Percentiles rank a stretch among this genome's conserved stretches.
phyloP scores from a whole-genome alignment of 345 rosid genomes.

The Gossypium stocksii region DNA sequence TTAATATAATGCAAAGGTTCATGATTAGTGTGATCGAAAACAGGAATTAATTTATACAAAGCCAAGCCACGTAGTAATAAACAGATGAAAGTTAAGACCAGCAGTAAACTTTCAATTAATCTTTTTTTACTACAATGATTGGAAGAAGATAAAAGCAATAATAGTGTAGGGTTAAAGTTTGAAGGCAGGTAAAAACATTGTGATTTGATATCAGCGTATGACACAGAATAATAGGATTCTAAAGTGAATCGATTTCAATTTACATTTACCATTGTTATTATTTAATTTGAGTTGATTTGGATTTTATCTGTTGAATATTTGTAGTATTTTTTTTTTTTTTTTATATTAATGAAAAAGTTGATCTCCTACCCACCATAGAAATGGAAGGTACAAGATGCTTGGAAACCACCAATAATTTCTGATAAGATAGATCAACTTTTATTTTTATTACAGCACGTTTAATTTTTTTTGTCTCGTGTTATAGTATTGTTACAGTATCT shows the following conservation, averaged over 20 bases:
- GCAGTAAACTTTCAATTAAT: constrained; percentile 1
- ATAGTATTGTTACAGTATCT: fast-evolving
- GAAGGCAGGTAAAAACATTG: not conserved
- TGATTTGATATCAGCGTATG: not conserved
- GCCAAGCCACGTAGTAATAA: constrained; percentile 17
- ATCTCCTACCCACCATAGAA: constrained; percentile 27
- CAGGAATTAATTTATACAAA: not conserved
- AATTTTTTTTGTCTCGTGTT: too few species aligned
- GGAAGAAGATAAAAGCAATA: not conserved
- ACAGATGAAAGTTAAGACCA: not conserved
- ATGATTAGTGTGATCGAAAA: constrained; percentile 33
- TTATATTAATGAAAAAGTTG: not conserved
- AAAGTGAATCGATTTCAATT: not conserved
- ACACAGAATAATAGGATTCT: constrained; percentile 11
- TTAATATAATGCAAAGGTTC: constrained; percentile 13
- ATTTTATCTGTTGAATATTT: not conserved
- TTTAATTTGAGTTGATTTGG: not conserved
- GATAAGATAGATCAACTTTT: not conserved
- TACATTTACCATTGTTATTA: not conserved
- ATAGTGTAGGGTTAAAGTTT: not conserved
- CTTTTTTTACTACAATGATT: constrained; percentile 11
- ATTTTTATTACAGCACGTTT: too few species aligned
- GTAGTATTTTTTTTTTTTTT: not conserved
- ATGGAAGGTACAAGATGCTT: constrained; percentile 14
- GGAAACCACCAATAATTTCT: constrained; percentile 21